These are phyloP conservation scores for Centella asiatica DNA, from an alignment of 129 eudicot species.

Conservation along the genomic window DNA sequence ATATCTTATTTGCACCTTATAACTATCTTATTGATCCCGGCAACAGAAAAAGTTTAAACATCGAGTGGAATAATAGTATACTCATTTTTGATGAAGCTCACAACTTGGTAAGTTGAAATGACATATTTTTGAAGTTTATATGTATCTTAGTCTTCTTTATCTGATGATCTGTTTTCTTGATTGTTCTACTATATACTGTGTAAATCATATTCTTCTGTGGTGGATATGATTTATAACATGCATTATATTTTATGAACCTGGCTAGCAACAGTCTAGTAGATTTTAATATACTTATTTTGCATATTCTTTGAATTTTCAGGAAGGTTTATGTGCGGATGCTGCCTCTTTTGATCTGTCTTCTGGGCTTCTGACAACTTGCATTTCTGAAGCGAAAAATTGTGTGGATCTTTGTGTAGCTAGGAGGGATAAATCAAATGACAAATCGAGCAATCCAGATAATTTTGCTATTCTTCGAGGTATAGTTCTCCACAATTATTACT, in stretches of 20 bases:
- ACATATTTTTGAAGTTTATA: neutral
- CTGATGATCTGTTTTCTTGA: neutral
- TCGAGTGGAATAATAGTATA: conserved; percentile 60
- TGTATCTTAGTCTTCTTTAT: neutral
- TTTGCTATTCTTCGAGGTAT: conserved; percentile 94
- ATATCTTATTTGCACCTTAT: conserved; percentile 95
- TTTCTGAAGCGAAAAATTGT: conserved; percentile 85
- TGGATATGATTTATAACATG: neutral
- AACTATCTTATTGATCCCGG: conserved; percentile 93
- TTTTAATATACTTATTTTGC: neutral
- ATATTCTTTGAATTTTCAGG: conserved; percentile 39
- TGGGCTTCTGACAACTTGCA: conserved; percentile 69
- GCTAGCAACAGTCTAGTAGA: conserved; percentile 5
- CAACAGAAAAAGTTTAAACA: conserved; percentile 54
- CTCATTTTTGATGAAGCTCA: conserved; percentile 99
- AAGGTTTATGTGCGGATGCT: conserved; percentile 91
- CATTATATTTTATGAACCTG: conserved; percentile 4
- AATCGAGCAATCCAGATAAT: conserved; percentile 69
- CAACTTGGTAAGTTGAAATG: conserved; percentile 54
- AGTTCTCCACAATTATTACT: neutral
- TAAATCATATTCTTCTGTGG: conserved; percentile 8
- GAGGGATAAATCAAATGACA: conserved; percentile 72
- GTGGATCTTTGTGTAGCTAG: conserved; percentile 64
- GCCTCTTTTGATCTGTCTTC: conserved; percentile 95
- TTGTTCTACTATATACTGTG: neutral